A percentile compares a stretch with the other conserved stretches of the same genome.
These are phyloP conservation scores for Aurifilum marmelostoma DNA, from an alignment of 2,329 filamentous ascomycete genomes.

Conservation along the genomic window DNA sequence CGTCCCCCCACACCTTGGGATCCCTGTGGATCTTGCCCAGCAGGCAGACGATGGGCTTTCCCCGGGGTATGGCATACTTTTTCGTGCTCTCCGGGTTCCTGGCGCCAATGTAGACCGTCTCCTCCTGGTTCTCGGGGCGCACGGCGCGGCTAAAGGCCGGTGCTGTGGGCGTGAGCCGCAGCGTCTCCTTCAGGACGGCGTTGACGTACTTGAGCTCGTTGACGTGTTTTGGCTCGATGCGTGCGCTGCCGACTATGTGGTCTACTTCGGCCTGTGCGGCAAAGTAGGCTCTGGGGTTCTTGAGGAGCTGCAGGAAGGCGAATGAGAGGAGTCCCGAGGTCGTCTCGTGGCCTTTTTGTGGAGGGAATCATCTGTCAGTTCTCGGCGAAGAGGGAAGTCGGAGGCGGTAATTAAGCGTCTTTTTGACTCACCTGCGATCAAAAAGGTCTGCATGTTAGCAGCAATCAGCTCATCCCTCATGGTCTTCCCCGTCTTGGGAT, in stretches of 20 bases:
- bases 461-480: conserved; percentile 50
- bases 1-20: conserved; percentile 30
- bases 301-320: conserved; percentile 52
- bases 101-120: conserved; percentile 12
- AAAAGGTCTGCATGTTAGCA: conserved; percentile 41
- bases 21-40: conserved; percentile 30
- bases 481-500: conserved; percentile 53
- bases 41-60: conserved; percentile 20
- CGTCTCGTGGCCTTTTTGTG: conserved; percentile 53
- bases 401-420: too few species aligned
- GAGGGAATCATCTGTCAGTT: not conserved
- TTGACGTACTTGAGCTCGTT: conserved; percentile 28
- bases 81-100: conserved; percentile 12
- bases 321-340: conserved; percentile 56
- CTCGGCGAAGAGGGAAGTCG: not conserved
- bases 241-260: conserved; percentile 45
- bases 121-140: conserved; percentile 8
- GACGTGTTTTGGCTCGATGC: conserved; percentile 3
- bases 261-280: conserved; percentile 59
- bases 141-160: conserved; percentile 21
- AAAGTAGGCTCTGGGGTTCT: conserved; percentile 49
- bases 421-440: conserved; percentile 44
- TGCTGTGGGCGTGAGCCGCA: conserved; percentile 32
- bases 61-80: conserved; percentile 27
- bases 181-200: conserved; percentile 30